Evolutionary conservation across 108 stramenopile species (phyloP), one percentile per base, ranked within the genome.

Genomic region (Nitzschia palea): DNA sequence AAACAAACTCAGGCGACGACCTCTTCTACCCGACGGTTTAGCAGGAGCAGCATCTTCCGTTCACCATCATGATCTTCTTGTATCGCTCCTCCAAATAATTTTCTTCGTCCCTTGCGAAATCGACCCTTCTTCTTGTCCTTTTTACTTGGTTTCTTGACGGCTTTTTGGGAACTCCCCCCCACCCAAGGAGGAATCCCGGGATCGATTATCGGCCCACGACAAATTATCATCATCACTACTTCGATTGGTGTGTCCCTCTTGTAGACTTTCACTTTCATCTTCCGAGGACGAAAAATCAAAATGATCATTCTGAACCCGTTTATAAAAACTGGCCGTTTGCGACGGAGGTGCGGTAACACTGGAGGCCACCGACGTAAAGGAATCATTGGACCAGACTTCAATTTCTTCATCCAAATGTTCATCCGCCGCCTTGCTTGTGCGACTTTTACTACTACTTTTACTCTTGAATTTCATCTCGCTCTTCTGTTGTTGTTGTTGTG

Each of bases 321-420:
- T 45, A 35, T 65, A 65, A 65, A 65, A 65, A 44, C 42, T 51
- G 2, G 44, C 67, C n/a, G 55, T 31, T 26, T 68, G 56, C 12
- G 67, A 68, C 10, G 67, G 51, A 2, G 67, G 67, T 1, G 55
- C 23, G 12, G 67, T 68, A 17, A 68, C 52, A 48, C 56, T 58
- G 55, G 67, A 68, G 18, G 67, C 67, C 8, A 68, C 33, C 25
- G 67, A 68, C 4, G 51, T 32, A 18, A 56, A 56, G 10, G 67
- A 68, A 9, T 56, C 32, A 6, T 4, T n/a, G 1, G 33, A 9
- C 52, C 45, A 45, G 25, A 65, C 36, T 15, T 37, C 2, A 30
- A 65, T 48, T 1, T 65, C 65, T 12, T 37, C 45, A 17, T 65
- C 65, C 51, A 65, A 31, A 15, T 48, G 45, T 2, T 36, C 51